phyloP scores from a whole-genome alignment of 2,329 filamentous ascomycete genomes.

The Lasiodiplodia theobromae region DNA sequence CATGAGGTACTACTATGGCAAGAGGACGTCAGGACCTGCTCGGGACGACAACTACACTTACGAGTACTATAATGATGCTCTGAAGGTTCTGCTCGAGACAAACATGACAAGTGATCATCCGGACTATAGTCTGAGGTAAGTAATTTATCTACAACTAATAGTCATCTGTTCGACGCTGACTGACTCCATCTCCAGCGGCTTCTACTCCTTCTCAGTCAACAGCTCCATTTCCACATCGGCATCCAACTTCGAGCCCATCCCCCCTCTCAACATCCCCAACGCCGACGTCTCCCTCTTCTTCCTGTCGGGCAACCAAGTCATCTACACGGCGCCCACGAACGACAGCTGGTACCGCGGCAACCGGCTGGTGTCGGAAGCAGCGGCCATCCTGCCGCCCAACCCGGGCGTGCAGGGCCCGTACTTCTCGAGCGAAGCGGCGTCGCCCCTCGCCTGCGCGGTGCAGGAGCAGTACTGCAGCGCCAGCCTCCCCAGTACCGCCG shows the following conservation, averaged over 20 bases:
- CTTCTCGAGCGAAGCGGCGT: slow-evolving; percentile 25
- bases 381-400: background rate
- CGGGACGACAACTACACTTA: background rate
- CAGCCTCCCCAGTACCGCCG: background rate
- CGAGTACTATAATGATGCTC: background rate
- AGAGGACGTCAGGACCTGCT: background rate
- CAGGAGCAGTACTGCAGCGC: slow-evolving; percentile 31
- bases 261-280: slow-evolving; percentile 39
- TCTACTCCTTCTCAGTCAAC: slow-evolving; percentile 5
- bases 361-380: background rate
- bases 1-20: slow-evolving; percentile 3
- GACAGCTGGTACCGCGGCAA: slow-evolving; percentile 42
- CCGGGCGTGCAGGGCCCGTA: background rate
- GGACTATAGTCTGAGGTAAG: slow-evolving; percentile 16
- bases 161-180: background rate
- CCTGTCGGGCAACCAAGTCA: slow-evolving; percentile 39
- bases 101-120: slow-evolving; percentile 1
- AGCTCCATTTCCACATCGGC: background rate
- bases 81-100: background rate
- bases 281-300: slow-evolving; percentile 44
- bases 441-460: slow-evolving; percentile 29
- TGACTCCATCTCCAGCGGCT: background rate
- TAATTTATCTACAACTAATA: background rate
- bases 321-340: slow-evolving; percentile 36
- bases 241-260: slow-evolving; percentile 36